phyloP scores from a whole-genome alignment of 1,139 yeast species.

The Diutina scorzettiae region DNA sequence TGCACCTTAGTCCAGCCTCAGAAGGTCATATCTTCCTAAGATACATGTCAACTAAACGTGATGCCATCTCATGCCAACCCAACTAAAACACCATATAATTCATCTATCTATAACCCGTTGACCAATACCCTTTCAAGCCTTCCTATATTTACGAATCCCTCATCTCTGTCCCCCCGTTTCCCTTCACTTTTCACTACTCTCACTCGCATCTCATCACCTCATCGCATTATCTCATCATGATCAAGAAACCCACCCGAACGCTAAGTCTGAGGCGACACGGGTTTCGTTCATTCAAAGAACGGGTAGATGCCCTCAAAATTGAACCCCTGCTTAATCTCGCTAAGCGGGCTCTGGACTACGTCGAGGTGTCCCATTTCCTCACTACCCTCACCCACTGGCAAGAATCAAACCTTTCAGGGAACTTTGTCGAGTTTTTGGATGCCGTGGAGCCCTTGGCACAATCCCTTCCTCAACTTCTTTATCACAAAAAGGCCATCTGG shows the following conservation, averaged over 20 bases:
- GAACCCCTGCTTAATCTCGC: conserved; percentile 64
- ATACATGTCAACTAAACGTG: too few relatives aligned
- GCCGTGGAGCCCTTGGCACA: conserved; percentile 44
- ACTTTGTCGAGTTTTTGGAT: conserved; percentile 53
- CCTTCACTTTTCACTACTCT: too few relatives aligned
- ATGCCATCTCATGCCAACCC: too few relatives aligned
- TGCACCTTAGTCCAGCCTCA: too few relatives aligned
- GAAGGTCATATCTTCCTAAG: too few relatives aligned
- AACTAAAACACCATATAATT: too few relatives aligned
- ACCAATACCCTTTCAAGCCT: too few relatives aligned
- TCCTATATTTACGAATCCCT: too few relatives aligned
- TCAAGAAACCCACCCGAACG: not conserved
- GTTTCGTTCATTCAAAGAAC: conserved; percentile 67
- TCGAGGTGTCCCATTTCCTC: conserved; percentile 66
- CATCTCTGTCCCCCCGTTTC: too few relatives aligned
- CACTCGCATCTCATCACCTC: not conserved
- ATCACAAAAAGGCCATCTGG: conserved; percentile 56
- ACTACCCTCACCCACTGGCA: conserved; percentile 79
- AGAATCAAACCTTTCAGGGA: conserved; percentile 71
- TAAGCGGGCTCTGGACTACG: conserved; percentile 57
- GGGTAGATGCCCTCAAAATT: conserved; percentile 73
- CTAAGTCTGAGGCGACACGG: conserved; percentile 31
- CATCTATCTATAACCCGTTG: too few relatives aligned
- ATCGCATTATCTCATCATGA: not conserved
- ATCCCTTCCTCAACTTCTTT: conserved; percentile 71